Evolutionary conservation across 2,329 filamentous ascomycete genomes (phyloP), one percentile per base, ranked within the genome.

Genomic region (Diplodia corticola): DNA sequence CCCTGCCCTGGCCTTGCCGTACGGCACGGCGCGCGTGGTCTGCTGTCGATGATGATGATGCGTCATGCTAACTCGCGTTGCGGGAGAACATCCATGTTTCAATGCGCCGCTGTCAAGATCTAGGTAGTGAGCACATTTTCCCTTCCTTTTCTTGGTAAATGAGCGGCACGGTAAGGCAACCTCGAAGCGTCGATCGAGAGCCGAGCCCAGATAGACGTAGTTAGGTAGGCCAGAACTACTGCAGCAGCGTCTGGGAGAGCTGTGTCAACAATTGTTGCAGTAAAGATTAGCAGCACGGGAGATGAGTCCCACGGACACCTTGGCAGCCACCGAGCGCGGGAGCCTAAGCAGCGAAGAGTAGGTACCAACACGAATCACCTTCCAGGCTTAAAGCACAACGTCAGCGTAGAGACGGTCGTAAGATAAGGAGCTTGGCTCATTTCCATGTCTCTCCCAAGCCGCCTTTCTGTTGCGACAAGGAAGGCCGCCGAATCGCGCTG

Each of bases 11-110:
- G 40, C 5, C 57, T 44, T 35, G 44, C 57, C 57, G 40, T 61
- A 33, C 57, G 57, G 57, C 57, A 61, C 57, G 57, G 57, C 55
- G 26, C 55, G 55, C 55, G 35, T 59, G 24, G 55, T 24, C 55
- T 46, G 37, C 55, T 59, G 37, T 22, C 44, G 54, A 24, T 30
- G 22, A 40, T 59, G 54, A 24, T 59, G 33, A 35, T 48, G 37
- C 55, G 24, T 30, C 55, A 30, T 17, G 28, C 55, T 59, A 48
- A 26, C 40, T 61, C 40, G 10, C 10, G 26, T 44, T 20, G 44
- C 57, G 57, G 57, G 57, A 49, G 57, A 61, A 61, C 28, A 9
- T 26, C 57, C 26, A 30, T 48, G 57, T 44, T 61, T 44, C 28
- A 22, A n/a, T 6, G 24, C 35, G 55, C 24, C 22, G 55, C 40